Percentiles rank a stretch among this genome's conserved stretches.
phyloP scores from a whole-genome alignment of 2,329 filamentous ascomycete species.

The Cladosporium cucumerinum region DNA sequence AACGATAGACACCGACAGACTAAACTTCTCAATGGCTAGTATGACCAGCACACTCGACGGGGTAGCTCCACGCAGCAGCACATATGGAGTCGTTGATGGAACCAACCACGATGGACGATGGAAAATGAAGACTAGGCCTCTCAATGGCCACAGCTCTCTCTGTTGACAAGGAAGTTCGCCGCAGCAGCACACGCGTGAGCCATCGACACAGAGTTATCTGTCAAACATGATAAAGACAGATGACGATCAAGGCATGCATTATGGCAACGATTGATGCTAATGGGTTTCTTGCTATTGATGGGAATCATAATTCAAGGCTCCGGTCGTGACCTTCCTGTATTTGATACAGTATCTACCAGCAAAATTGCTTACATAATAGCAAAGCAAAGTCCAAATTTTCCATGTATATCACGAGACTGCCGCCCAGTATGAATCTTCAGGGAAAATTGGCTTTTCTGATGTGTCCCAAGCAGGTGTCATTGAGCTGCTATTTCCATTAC shows the following conservation, averaged over 20 bases:
- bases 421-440: constrained; percentile 6
- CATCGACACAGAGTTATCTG: neutral
- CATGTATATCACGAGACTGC: neutral
- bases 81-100: neutral
- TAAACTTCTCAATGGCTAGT: too few relatives aligned
- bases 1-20: too few relatives aligned
- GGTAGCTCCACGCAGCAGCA: neutral
- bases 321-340: neutral
- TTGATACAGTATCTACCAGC: neutral
- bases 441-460: neutral
- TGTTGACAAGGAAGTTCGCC: neutral
- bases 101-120: neutral
- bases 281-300: too few relatives aligned
- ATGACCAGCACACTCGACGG: too few relatives aligned
- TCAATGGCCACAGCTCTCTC: neutral
- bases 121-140: neutral
- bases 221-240: neutral
- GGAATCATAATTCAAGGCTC: too few relatives aligned
- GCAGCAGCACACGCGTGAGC: neutral
- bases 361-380: neutral
- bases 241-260: neutral
- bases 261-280: too few relatives aligned
- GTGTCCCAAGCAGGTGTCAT: constrained; percentile 5
- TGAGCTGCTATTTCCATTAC: neutral
- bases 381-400: neutral